Percentiles rank a stretch among this genome's conserved stretches.
Conservation (phyloP, 2,329 filamentous ascomycete species). For the Cytospora schulzeri region DNA sequence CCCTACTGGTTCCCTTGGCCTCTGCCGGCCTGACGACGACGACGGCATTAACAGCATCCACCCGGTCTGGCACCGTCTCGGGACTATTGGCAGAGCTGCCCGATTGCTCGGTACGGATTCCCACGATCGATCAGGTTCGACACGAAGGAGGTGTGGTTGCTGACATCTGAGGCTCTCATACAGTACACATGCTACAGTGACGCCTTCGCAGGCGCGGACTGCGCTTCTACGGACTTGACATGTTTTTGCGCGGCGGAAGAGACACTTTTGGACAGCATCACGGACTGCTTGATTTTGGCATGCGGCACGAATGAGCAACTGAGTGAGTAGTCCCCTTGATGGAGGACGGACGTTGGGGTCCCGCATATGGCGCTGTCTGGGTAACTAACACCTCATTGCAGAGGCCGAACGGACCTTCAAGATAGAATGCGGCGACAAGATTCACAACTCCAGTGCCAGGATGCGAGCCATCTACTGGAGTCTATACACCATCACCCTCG, state of each 20-base stretch:
- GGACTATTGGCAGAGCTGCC: constrained; percentile 9
- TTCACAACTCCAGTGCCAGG: constrained; percentile 22
- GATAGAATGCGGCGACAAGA: constrained; percentile 20
- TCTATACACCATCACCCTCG: constrained; percentile 26
- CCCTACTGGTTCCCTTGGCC: constrained; percentile 3
- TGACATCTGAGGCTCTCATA: not conserved
- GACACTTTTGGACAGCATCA: not conserved
- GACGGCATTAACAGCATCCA: not conserved
- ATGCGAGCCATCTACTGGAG: constrained; percentile 28
- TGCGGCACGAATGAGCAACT: constrained; percentile 18
- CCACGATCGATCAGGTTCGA: not conserved
- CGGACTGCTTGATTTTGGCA: not conserved
- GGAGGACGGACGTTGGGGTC: too few species aligned
- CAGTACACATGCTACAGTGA: constrained; percentile 22
- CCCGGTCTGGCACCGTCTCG: constrained; percentile 3
- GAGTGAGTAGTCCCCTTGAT: constrained; percentile 12
- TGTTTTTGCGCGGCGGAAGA: constrained; percentile 15
- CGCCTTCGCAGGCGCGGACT: constrained; percentile 14
- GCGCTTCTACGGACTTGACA: constrained; percentile 19
- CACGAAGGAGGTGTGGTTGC: not conserved
- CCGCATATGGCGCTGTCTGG: not conserved
- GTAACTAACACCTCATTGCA: not conserved
- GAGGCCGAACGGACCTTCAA: constrained; percentile 26
- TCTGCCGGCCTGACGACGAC: not conserved
- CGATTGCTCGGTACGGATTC: constrained; percentile 18